Evolutionary conservation across 805 yeast genomes (phyloP).

Genomic region (Suhomyces faveliae): DNA sequence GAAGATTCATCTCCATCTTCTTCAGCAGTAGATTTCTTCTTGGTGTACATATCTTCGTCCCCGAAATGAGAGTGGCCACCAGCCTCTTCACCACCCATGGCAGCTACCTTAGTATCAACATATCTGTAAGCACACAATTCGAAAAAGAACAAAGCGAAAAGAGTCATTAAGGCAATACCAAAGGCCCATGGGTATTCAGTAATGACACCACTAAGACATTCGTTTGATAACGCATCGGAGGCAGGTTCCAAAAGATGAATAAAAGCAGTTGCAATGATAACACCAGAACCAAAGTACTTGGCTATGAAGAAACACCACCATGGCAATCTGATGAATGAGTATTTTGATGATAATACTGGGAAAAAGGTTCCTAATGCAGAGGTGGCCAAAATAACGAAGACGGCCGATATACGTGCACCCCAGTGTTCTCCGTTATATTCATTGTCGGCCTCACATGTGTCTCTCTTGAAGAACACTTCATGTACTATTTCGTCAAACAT

Average conservation of each 20-base stretch:
- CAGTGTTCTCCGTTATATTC: constrained; percentile 44
- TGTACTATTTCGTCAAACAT: constrained; percentile 8
- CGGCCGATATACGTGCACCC: constrained; percentile 57
- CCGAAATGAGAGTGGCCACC: constrained; percentile 56
- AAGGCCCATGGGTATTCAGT: constrained; percentile 54
- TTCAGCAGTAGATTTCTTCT: constrained; percentile 20
- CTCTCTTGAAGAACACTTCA: constrained; percentile 22
- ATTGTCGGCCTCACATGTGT: constrained; percentile 39
- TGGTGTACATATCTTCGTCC: constrained; percentile 31
- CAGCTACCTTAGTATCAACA: constrained; percentile 37
- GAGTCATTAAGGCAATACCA: constrained; percentile 50
- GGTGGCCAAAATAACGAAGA: constrained; percentile 59
- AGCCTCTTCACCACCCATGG: constrained; percentile 19
- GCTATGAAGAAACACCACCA: constrained; percentile 63
- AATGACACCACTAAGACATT: constrained; percentile 63
- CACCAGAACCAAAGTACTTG: constrained; percentile 82
- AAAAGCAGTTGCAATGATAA: constrained; percentile 78
- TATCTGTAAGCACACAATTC: constrained; percentile 50
- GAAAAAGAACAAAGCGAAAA: constrained; percentile 50
- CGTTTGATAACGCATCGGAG: constrained; percentile 50
- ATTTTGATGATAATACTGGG: constrained; percentile 60
- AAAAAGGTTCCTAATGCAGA: constrained; percentile 57
- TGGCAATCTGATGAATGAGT: constrained; percentile 59
- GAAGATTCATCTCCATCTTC: constrained; percentile 13
- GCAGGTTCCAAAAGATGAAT: constrained; percentile 76